phyloP scores from a whole-genome alignment of 768 basidiomycete genomes.

The Trametopsis cervina region DNA sequence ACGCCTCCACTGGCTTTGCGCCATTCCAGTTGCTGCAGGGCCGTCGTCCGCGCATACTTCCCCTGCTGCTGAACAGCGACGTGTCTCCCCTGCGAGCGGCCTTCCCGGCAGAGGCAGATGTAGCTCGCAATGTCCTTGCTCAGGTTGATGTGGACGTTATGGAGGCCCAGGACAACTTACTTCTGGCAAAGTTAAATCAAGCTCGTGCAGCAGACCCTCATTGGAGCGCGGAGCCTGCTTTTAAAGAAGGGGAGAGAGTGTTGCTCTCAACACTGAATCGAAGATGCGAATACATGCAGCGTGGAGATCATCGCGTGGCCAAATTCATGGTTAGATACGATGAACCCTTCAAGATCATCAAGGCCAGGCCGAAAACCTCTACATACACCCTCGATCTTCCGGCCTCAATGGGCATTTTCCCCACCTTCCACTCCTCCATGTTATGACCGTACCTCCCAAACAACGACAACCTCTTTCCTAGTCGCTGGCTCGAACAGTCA shows the following conservation, averaged over 20 bases:
- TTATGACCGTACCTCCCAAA: slow-evolving; percentile 26
- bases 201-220: slow-evolving; percentile 22
- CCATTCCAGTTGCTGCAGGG: slow-evolving; percentile 16
- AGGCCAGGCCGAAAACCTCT: slow-evolving; percentile 11
- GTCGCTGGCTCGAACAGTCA: slow-evolving; percentile 18
- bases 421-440: slow-evolving; percentile 30
- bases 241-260: slow-evolving; percentile 27
- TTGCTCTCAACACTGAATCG: slow-evolving; percentile 28
- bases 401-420: slow-evolving; percentile 14
- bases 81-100: background rate
- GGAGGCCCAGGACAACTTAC: slow-evolving; percentile 28
- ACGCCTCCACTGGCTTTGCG: slow-evolving; percentile 16
- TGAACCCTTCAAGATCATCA: slow-evolving; percentile 15
- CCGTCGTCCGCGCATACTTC: slow-evolving; percentile 14
- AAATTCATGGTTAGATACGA: slow-evolving; percentile 37
- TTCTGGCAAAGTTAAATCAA: slow-evolving; percentile 23
- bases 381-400: slow-evolving; percentile 21
- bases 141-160: slow-evolving; percentile 15
- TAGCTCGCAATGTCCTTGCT: background rate
- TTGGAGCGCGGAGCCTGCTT: slow-evolving; percentile 21
- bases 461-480: slow-evolving; percentile 31
- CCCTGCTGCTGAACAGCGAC: slow-evolving; percentile 13
- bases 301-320: slow-evolving; percentile 22
- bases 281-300: slow-evolving; percentile 18
- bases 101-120: background rate